Base-by-base conservation (phyloP, 2,329 filamentous ascomycete genomes). In the Fusarium devonianum region DNA sequence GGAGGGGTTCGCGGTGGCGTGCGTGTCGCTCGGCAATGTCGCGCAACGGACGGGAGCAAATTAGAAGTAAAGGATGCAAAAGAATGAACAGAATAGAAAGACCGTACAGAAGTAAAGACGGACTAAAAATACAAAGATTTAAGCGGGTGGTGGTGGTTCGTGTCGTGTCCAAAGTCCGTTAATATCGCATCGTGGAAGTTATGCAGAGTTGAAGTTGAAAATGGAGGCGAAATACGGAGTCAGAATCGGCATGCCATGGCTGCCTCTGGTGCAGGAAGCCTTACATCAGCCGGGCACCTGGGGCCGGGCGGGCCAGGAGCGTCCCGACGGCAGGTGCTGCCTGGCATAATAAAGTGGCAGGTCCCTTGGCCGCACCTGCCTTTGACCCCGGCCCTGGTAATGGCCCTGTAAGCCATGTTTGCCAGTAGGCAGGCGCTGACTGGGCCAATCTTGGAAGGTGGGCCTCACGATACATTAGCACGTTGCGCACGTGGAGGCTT, bases 1-100 rank as follows among this genome's bases (percentile, higher is more conserved):
- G 60, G 63, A 65, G 63, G 63, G 63, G 63, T 65, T 60, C 62
- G 62, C 63, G 62, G 60, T 64, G 58, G 62, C 54, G 62, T 63
- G 62, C 61, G 55, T 65, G 62, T 63, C 57, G 60, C 43, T 59
- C 50, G 60, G 58, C 56, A 64, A 65, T 62, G 63, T 64, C 58
- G 63, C 63, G 61, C 58, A 61, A 49, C 34, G 49, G 46, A 47
- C 40, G 49, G 46, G 56, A 60, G 48, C 49, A 45, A 53, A 60
- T 58, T 60, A 58, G 21, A 58, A 47, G 36, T 43, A 42, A 26
- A 56, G 13, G 21, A 33, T 44, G 37, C 30, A 58, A 60, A 58
- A 34, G 58, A 58, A 53, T 53, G 53, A 40, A 44, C 46, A 49
- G 42, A 49, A 58, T n/a, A 23, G 33, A 56, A 56, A 33, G 38